These are phyloP conservation scores for Lactuca sativa DNA, from an alignment of 129 eudicot genomes.

Conservation along the genomic window DNA sequence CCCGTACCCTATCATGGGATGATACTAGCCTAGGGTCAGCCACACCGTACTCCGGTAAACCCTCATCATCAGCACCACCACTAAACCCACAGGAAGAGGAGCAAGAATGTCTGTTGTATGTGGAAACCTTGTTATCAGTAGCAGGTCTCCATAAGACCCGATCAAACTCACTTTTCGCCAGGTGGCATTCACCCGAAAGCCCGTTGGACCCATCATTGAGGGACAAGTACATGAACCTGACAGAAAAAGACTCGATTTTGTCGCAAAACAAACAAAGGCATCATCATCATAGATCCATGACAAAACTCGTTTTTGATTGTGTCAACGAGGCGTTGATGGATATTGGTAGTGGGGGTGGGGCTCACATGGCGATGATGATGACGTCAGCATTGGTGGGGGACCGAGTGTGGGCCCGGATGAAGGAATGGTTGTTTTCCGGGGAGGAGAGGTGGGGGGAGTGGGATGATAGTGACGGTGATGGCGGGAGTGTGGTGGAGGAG, in stretches of 20 bases:
- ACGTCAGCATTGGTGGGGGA: constrained; percentile 43
- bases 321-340: constrained; percentile 63
- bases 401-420: constrained; percentile 62
- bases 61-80: constrained; percentile 43
- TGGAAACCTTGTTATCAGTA: constrained; percentile 58
- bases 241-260: constrained; percentile 39
- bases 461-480: constrained; percentile 32
- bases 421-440: constrained; percentile 49
- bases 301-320: constrained; percentile 81
- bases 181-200: constrained; percentile 86
- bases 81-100: constrained; percentile 51
- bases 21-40: constrained; percentile 50
- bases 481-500: constrained; percentile 52
- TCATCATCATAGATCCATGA: constrained; percentile 40
- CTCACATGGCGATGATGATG: constrained; percentile 23
- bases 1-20: constrained; percentile 91
- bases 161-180: constrained; percentile 39
- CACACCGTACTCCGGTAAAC: constrained; percentile 39
- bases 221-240: constrained; percentile 54
- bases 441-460: constrained; percentile 43
- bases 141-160: constrained; percentile 50
- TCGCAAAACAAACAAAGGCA: constrained; percentile 53
- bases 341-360: constrained; percentile 38
- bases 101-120: constrained; percentile 55
- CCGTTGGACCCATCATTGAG: constrained; percentile 81